phyloP scores from a whole-genome alignment of 2,329 filamentous ascomycete genomes.

The Trichoderma polysporum region DNA sequence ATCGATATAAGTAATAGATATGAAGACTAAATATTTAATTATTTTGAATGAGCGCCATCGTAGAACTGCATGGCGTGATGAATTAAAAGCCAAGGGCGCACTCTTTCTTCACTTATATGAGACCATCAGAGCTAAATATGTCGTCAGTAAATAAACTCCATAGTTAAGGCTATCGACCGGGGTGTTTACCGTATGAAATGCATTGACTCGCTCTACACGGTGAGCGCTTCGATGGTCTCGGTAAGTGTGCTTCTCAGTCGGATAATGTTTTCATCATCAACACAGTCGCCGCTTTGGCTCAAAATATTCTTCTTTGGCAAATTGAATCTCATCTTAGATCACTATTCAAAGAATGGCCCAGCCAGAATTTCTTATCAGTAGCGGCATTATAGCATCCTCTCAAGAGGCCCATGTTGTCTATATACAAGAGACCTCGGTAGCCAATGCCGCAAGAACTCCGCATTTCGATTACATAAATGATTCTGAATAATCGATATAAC shows the following conservation, averaged over 20 bases:
- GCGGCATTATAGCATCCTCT: no score
- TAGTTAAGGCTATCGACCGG: background rate
- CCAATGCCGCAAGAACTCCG: background rate
- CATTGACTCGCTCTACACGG: background rate
- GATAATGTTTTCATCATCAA: background rate
- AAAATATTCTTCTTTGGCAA: no score
- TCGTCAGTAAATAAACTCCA: slow-evolving; percentile 5
- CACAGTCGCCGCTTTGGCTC: background rate
- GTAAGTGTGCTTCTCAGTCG: background rate
- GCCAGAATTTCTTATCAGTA: no score
- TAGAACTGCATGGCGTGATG: slow-evolving; percentile 7
- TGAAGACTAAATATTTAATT: background rate
- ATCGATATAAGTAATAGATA: background rate
- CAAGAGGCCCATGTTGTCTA: no score
- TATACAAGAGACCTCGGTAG: background rate
- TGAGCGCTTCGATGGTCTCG: background rate
- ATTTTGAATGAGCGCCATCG: background rate
- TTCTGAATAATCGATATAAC: background rate
- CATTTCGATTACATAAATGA: no score
- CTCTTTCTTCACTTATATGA: background rate
- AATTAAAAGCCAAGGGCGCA: background rate
- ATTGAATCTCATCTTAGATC: no score
- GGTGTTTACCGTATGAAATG: background rate
- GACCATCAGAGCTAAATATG: slow-evolving; percentile 7
- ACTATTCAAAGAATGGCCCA: no score